Evolutionary conservation across 2,329 filamentous ascomycete species (phyloP), one percentile per base, ranked within the genome.

Genomic region (Sporothrix brunneoviolacea): DNA sequence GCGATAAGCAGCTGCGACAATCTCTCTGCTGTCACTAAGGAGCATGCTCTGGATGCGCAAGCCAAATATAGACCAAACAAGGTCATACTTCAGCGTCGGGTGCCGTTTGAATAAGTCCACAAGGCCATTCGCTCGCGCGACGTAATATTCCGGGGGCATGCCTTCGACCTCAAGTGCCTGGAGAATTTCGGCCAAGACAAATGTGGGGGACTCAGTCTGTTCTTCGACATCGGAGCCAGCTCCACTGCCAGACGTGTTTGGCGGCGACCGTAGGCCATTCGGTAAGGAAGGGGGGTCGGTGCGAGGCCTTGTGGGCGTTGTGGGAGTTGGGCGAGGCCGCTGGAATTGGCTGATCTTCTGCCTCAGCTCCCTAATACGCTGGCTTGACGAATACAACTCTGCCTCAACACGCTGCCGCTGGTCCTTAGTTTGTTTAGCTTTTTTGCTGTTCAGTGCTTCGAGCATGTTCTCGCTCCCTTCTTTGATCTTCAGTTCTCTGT

Each of bases 401-500:
- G 87, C 86, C 70, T 98, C 88, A 24, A 91, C 87, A 59, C 80
- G 78, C 54, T 79, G 73, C 39, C 88, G 80, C 64, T 91, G 88
- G 54, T 91, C 91, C 64, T 91, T 94, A 56, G 87, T 86, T 66
- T 97, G 91, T 70, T 97, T 98, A 40, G 88, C 86, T 67, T 95
- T 96, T 69, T 98, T 98, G 39, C 83, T 80, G 65, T 96, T 89
- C 57, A 98, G 72, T 12, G 93, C 93, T 71, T 98, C 93, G 35
- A 98, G 75, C 80, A 98, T 84, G 65, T 98, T 98, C 73, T 98
- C 93, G 52, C 91, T 96, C 18, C 93, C 93, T 61, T 91, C 87
- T 68, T 95, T 96, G 65, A 98, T 97, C 74, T 97, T 97, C 71
- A 91, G 84, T 70, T 98, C 94, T 62, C 94, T 91, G 59, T 90